Base-by-base conservation (phyloP, 805 yeast genomes). In the Lipomyces mesembrius region DNA sequence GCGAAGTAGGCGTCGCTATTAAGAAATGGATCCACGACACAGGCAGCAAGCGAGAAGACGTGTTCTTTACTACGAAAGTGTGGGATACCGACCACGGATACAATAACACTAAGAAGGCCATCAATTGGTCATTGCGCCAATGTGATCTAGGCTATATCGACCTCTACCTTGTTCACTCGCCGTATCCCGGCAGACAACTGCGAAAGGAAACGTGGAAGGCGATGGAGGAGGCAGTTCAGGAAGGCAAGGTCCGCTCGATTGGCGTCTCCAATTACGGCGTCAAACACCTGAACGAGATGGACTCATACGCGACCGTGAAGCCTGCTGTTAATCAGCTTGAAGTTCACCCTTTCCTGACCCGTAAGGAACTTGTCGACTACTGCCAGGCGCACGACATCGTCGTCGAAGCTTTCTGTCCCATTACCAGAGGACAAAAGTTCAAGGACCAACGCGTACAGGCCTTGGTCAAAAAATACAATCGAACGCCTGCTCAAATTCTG, bases 271-370 rank as follows among this genome's bases (percentile, higher is more conserved):
- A 89, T 78, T 90, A 82, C 72, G 93, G 93, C 35, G 74, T 77
- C 20, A 78, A 77, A 5, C 94, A 89, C 76, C 75, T 90, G 35
- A 82, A 86, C 65, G 91, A 90, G 75, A 77, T 76, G 57, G 72
- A 72, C 49, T 61, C 63, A 60, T 66, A 72, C 57, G 77, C 77
- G 68, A 83, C 77, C 67, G 74, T 83, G 68, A 82, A 82, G 68
- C 93, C 97, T 0, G 91, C 88, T 0, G 88, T 90, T 54, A 88
- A 91, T 76, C 96, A 92, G 76, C 85, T 91, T 74, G 97, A 91
- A 77, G 83, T 91, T 61, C 90, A 91, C 67, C 97, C 95, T 25
- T 90, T 95, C 93, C 81, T 88, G 73, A 90, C 88, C 79, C 78
- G 89, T 72, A 78, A 82, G 62, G 87, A 87, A 61, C 80, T 91